Base-by-base conservation (phyloP, 352 stramenopile genomes). In the Plasmopara muralis region DNA sequence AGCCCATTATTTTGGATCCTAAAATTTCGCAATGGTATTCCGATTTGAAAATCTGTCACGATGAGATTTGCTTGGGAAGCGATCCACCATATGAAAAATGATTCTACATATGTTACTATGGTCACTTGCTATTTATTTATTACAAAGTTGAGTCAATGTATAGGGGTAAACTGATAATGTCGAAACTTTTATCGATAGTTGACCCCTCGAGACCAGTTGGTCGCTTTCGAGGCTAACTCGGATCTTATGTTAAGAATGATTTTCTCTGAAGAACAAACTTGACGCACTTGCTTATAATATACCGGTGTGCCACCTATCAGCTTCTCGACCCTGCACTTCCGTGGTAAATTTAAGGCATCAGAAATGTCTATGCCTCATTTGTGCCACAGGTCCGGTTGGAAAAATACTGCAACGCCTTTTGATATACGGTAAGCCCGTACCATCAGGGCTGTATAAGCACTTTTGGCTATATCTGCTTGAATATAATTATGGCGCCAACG, bases 401-500 rank as follows among this genome's bases (percentile, higher is more conserved):
- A 41, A 7, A 41, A 14, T 41, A 6, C 35, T 41, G 5, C 35
- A 14, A 15, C 35, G 35, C 35, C 6, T 41, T n/a, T n/a, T n/a
- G 14, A 41, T n/a, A 41, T 7, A 41, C 35, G 35, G 35, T 10
- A 41, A 41, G 14, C 12, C 35, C 14, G 12, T 25, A 20, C 9
- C 15, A 12, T 12, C 39, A 12, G 39, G 5, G 16, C n/a, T 10
- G 28, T 12, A 6, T 8, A 44, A 35, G 10, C 42, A 2, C 20
- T 33, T 35, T 47, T 33, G 13, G 25, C 42, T 33, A 5, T 56
- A 43, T 34, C 50, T 8, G 33, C 15, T 8, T 56, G 31, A 29
- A 56, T 44, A 8, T 38, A 14, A 50, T 56, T 37, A 50, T 56
- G 34, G 50, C 50, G 9, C 50, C 40, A 28, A 50, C 40, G 2